Percentiles rank a stretch among this genome's conserved stretches.
These are phyloP conservation scores for Geum urbanum DNA, from an alignment of 306 rosid genomes.

Conservation along the genomic window DNA sequence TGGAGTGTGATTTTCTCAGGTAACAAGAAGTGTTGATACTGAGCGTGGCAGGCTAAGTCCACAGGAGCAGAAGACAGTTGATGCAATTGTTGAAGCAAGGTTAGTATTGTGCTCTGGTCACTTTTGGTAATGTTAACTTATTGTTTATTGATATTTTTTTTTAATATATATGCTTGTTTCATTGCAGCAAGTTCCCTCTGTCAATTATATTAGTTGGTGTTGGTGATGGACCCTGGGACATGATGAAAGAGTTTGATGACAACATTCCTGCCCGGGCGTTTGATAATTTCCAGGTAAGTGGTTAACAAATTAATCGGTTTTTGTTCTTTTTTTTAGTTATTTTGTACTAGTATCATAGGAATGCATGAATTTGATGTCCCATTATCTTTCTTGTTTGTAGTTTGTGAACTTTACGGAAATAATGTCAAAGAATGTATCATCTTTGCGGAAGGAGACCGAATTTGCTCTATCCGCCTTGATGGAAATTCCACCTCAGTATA, in stretches of 20 bases:
- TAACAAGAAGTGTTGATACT: conserved; percentile 88
- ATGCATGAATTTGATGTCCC: conserved; percentile 8
- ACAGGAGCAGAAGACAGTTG: conserved; percentile 84
- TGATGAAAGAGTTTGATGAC: conserved; percentile 92
- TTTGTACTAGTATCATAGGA: conserved; percentile 8
- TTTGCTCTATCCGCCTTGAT: conserved; percentile 91
- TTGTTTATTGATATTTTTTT: conserved; percentile 17
- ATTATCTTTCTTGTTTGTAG: conserved; percentile 36
- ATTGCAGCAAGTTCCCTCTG: conserved; percentile 77
- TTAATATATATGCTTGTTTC: conserved; percentile 23
- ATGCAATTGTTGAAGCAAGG: conserved; percentile 97
- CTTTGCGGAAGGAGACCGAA: conserved; percentile 73
- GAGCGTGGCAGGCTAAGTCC: conserved; percentile 68
- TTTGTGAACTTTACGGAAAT: conserved; percentile 83
- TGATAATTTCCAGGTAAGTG: conserved; percentile 86
- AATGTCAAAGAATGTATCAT: conserved; percentile 71
- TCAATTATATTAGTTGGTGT: conserved; percentile 93
- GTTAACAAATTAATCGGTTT: not conserved
- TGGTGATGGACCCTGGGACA: conserved; percentile 99
- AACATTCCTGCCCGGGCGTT: conserved; percentile 83
- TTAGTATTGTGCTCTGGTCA: conserved; percentile 25
- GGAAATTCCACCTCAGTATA: conserved; percentile 97
- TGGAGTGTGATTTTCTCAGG: conserved; percentile 40
- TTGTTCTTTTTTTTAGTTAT: not conserved
- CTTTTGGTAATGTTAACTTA: not conserved